Percentiles rank a stretch among this genome's conserved stretches.
These are phyloP conservation scores for Xanthoceras sorbifolium DNA, from an alignment of 345 rosid genomes.

Conservation along the genomic window DNA sequence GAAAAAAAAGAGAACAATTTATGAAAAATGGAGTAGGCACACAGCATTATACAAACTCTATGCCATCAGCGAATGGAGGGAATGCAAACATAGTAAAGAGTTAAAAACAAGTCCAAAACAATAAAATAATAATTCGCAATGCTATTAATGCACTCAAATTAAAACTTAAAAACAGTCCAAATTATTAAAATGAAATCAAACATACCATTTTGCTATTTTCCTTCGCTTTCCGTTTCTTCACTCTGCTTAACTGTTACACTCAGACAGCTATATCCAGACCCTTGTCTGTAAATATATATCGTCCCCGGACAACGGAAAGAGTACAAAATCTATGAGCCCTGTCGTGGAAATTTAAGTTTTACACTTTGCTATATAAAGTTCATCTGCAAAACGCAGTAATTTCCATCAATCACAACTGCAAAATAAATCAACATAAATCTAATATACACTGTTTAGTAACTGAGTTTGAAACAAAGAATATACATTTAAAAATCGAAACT, in stretches of 20 bases:
- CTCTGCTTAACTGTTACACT: background rate
- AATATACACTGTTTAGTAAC: background rate
- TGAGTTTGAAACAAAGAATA: background rate
- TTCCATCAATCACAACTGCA: background rate
- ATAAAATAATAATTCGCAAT: background rate
- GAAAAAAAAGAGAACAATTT: background rate
- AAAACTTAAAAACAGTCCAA: background rate
- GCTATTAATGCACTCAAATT: background rate
- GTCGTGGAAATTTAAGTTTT: background rate
- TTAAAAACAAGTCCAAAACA: background rate
- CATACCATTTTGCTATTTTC: conserved; percentile 29
- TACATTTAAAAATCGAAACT: background rate
- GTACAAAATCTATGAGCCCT: background rate
- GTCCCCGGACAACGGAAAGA: background rate
- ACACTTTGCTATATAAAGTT: background rate
- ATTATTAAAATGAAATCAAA: background rate
- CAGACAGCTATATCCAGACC: conserved; percentile 1
- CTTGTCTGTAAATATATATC: background rate
- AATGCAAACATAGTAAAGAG: background rate
- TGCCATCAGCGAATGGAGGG: background rate
- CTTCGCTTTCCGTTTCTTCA: conserved; percentile 4
- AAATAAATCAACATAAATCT: background rate
- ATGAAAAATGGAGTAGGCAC: background rate
- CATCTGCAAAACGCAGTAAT: conserved; percentile 16
- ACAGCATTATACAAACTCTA: background rate